A percentile compares a stretch with the other conserved stretches of the same genome.
phyloP scores from a whole-genome alignment of 2,329 filamentous ascomycete genomes.

The Claviceps sp. region DNA sequence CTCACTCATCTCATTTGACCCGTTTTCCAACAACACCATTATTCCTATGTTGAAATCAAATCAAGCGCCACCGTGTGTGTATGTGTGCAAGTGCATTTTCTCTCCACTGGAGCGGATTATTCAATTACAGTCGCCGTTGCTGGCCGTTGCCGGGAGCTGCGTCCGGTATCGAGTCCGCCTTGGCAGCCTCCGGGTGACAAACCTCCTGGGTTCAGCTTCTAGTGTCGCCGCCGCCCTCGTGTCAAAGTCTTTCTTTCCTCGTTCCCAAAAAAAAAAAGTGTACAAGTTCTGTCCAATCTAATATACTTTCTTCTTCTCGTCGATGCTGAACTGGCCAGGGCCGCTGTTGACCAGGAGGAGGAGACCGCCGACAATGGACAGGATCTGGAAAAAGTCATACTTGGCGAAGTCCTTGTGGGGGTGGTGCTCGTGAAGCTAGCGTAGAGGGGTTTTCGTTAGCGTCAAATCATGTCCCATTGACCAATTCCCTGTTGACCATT shows the following conservation, averaged over 20 bases:
- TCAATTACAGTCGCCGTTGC: not conserved
- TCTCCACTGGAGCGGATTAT: not conserved
- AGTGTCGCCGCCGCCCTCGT: too few relatives aligned
- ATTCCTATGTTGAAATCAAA: not conserved
- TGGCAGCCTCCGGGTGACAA: not conserved
- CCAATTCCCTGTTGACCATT: too few relatives aligned
- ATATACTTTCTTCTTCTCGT: constrained; percentile 99
- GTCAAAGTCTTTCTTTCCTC: not conserved
- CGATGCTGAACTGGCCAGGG: constrained; percentile 91
- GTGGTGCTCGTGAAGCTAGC: constrained; percentile 86
- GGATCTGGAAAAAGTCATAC: constrained; percentile 99
- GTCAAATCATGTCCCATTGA: not conserved
- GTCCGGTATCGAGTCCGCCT: constrained; percentile 8
- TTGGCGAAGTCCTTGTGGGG: constrained; percentile 99
- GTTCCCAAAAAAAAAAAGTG: not conserved
- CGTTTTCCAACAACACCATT: constrained; percentile 1
- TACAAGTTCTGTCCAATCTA: constrained; percentile 25
- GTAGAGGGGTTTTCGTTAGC: not conserved
- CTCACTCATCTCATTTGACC: not conserved
- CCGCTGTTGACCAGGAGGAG: constrained; percentile 97
- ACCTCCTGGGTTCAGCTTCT: too few relatives aligned
- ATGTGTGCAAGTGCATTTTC: not conserved
- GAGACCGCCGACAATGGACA: constrained; percentile 94
- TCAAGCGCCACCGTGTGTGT: not conserved
- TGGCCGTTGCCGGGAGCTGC: not conserved